Evolutionary conservation across 768 basidiomycete genomes (phyloP).

Genomic region (Gloeostereum incarnatum): DNA sequence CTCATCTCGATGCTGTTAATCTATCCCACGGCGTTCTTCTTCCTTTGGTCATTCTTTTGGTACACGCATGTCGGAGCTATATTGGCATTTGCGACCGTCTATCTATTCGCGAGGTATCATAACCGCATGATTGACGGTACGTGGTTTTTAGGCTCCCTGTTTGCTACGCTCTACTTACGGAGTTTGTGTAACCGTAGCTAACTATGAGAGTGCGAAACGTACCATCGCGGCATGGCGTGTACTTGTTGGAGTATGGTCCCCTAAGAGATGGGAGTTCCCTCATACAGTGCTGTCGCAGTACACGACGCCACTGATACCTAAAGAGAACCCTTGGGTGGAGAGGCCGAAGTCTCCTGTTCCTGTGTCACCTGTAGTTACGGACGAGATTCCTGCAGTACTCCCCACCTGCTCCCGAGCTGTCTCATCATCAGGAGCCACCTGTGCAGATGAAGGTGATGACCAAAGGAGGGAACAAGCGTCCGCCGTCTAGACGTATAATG

Average conservation of each 20-base stretch:
- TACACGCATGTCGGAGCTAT: constrained; percentile 66
- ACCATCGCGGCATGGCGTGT: constrained; percentile 92
- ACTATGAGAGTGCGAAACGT: constrained; percentile 79
- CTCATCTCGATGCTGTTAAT: constrained; percentile 63
- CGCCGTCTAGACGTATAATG: constrained; percentile 77
- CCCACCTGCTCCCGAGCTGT: background rate
- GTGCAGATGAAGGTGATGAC: background rate
- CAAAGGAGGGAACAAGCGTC: constrained; percentile 19
- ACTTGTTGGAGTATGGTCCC: constrained; percentile 92
- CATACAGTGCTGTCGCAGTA: constrained; percentile 66
- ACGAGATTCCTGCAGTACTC: background rate
- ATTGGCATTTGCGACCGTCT: constrained; percentile 59
- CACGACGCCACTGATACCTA: constrained; percentile 54
- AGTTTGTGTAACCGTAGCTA: constrained; percentile 36
- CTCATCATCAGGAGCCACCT: background rate
- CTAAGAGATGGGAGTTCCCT: constrained; percentile 75
- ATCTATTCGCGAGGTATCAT: constrained; percentile 80
- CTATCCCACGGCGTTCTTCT: constrained; percentile 80
- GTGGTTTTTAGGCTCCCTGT: constrained; percentile 15
- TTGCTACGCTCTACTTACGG: constrained; percentile 12
- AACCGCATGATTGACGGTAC: constrained; percentile 77
- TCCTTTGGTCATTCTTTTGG: constrained; percentile 77
- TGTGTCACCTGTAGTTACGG: too few species aligned
- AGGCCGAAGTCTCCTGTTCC: constrained; percentile 23
- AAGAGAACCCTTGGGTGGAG: constrained; percentile 67